Conservation (phyloP, 305 asterid species). For the Stenogyne calaminthoides region DNA sequence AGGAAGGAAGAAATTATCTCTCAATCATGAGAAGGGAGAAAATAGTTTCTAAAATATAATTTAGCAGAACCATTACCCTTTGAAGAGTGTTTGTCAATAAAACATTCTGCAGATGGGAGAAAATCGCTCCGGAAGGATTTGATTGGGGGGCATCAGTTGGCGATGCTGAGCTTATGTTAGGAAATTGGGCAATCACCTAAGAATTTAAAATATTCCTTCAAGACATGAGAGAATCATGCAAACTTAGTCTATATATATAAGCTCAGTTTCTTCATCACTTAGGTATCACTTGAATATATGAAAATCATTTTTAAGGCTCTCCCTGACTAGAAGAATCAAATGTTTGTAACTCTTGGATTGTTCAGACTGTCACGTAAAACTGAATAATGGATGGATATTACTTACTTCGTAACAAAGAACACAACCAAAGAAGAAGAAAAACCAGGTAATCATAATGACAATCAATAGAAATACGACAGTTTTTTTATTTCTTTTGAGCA, state of each 20-base stretch:
- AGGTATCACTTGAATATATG: conserved; percentile 9
- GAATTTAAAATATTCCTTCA: conserved; percentile 27
- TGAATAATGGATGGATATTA: neutral
- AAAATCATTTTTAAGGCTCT: conserved; percentile 1
- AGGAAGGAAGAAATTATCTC: neutral
- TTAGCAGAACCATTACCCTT: conserved; percentile 57
- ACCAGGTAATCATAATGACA: neutral
- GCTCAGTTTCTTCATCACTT: neutral
- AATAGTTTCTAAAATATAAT: neutral
- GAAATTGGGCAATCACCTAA: conserved; percentile 65
- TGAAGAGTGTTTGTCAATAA: conserved; percentile 79
- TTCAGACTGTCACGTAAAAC: neutral
- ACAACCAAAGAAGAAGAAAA: neutral
- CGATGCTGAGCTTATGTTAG: conserved; percentile 41
- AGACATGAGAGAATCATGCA: conserved; percentile 14
- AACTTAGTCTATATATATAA: neutral
- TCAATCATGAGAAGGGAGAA: conserved; percentile 13
- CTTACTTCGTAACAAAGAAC: neutral
- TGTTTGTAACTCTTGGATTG: conserved; percentile 4
- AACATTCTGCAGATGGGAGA: conserved; percentile 59
- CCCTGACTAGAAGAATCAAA: conserved; percentile 13
- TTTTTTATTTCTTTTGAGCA: neutral
- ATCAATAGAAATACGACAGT: neutral
- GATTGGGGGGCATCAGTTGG: conserved; percentile 52
- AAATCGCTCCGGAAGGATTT: conserved; percentile 46